Base-by-base conservation (phyloP, 495 filamentous ascomycete species). In the Podospora fimiseda region DNA sequence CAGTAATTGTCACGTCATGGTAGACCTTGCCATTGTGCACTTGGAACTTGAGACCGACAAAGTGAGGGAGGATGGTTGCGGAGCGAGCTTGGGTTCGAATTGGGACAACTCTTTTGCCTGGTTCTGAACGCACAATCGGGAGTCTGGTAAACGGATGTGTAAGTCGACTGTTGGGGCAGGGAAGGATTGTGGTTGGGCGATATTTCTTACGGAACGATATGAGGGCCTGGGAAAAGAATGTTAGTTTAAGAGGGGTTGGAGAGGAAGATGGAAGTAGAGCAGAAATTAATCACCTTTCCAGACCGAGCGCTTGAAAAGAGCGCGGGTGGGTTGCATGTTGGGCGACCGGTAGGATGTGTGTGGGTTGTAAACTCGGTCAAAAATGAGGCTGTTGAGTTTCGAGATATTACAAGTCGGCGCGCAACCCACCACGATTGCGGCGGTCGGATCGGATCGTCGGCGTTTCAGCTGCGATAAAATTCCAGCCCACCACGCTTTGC, bases 11-110 rank as follows among this genome's bases (percentile, higher is more conserved):
- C 24, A 97, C 75, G 66, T 97, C 94, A 55, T 87, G 68, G 65
- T 98, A 98, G 1, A 78, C 81, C 79, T 96, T 97, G 58, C 93
- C 93, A 68, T 96, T 97, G 65, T 98, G 87, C 18, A 98, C 81
- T 63, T 92, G 87, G 71, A 97, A 98, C 62, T 82, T 85, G 59
- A 95, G 74, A 6, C 93, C 94, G 22, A 98, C 90, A 69, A 97
- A 97, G 68, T 89, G 94, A 37, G 93, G 93, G 19, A 97, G 80
- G 62, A 98, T 96, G 40, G 93, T 97, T 39, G 93, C 93, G 49
- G 81, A 77, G 57, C 93, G 87, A 27, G 92, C 91, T 69, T 89
- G 86, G 16, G 93, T 98, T 57, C 80, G 83, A 70, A 97, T 92
- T 8, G 90, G 88, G 36, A 79, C 80, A 5, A 79, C 72, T 51